Conservation (phyloP, 2,329 filamentous ascomycete genomes). For the Fusarium sp. region DNA sequence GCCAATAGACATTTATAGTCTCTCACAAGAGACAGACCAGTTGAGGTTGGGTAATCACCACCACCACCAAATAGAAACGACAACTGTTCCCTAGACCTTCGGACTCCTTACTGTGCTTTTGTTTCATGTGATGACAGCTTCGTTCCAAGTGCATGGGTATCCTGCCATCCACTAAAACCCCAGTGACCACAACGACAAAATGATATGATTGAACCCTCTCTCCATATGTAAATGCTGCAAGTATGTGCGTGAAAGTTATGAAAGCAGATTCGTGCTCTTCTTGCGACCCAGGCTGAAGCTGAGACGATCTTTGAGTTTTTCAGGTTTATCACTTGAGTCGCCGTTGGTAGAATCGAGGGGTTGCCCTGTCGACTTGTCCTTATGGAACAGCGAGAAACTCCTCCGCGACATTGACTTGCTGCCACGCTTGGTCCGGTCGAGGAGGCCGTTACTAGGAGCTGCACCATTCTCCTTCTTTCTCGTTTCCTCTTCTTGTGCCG, state of each 20-base stretch:
- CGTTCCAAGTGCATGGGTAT: slow-evolving; percentile 35
- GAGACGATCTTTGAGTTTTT: slow-evolving; percentile 70
- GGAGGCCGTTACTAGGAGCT: slow-evolving; percentile 54
- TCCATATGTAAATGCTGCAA: slow-evolving; percentile 23
- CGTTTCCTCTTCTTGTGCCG: slow-evolving; percentile 60
- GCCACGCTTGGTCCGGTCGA: slow-evolving; percentile 74
- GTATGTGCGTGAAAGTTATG: slow-evolving; percentile 34
- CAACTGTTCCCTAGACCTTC: neutral
- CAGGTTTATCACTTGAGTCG: slow-evolving; percentile 52
- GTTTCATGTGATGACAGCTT: slow-evolving; percentile 28
- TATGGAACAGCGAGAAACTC: slow-evolving; percentile 72
- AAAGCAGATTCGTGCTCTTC: slow-evolving; percentile 66
- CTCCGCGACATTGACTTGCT: slow-evolving; percentile 83
- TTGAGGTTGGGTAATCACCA: neutral
- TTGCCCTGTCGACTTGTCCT: slow-evolving; percentile 54
- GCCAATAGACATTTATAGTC: neutral
- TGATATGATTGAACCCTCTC: slow-evolving; percentile 16
- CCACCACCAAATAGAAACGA: neutral
- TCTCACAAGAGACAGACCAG: neutral
- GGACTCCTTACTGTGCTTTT: slow-evolving; percentile 22
- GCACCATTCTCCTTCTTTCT: slow-evolving; percentile 53
- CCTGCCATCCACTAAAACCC: slow-evolving; percentile 33
- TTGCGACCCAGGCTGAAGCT: slow-evolving; percentile 74
- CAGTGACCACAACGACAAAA: slow-evolving; percentile 21
- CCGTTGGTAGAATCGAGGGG: slow-evolving; percentile 36